Evolutionary conservation across 345 rosid genomes (phyloP), one percentile per base, ranked within the genome.

Genomic region (Populus nigra): DNA sequence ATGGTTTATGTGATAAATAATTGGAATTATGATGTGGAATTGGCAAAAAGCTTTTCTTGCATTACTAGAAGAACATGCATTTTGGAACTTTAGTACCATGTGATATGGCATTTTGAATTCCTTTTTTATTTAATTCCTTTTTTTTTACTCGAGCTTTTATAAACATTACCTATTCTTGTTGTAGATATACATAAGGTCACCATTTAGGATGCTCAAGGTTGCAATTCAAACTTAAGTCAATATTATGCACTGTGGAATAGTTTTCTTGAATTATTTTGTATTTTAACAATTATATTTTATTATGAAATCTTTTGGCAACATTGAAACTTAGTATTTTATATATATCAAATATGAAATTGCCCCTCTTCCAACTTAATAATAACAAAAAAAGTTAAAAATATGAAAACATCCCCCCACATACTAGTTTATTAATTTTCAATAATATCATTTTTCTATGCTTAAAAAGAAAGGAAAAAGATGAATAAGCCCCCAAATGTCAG

Each of bases 211-310:
- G 74, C 43, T 81, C 78, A 69, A 77, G 88, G 86, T 50, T 3
- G 38, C 15, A 79, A 85, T 80, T 92, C 92, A 80, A 70, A 47
- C 68, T 81, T 92, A 57, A 90, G 88, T 79, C 91, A 97, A 27
- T 96, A 92, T 75, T 92, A 90, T 74, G 98, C 98, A 59, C 86
- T 85, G 89, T 96, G 97, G 99, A 83, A 94, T 85, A 23, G 5
- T 33, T 33, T 33, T 33, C 36, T 33, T 33, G 36, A 33, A 33
- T 33, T 33, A 1, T 33, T 33, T 33, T 33, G 36, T 33, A 33
- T 33, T 33, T 33, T 33, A 33, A 5, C 36, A 33, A 33, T 33
- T 4, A 4, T 33, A 33, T 33, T 33, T 33, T 33, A 33, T 33
- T 5, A 33, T 33, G 5, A 33, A 33, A 33, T 33, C 36, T 33